These are phyloP conservation scores for Cyclospora cayetanensis DNA, from an alignment of 169 alveolate genomes.

Conservation along the genomic window DNA sequence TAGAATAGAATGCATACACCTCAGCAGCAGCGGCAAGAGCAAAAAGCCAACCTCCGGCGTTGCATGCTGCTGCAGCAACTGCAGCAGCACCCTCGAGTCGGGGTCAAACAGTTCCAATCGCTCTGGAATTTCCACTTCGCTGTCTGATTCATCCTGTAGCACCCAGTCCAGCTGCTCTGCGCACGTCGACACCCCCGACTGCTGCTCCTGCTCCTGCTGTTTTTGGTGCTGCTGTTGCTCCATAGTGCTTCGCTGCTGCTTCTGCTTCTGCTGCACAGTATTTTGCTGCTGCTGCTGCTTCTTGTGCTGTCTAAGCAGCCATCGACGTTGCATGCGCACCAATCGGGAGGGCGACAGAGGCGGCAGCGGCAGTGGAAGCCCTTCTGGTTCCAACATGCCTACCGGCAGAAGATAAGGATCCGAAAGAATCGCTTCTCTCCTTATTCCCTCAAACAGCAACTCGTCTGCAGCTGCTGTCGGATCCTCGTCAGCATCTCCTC, in stretches of 20 bases:
- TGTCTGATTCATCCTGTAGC: too few relatives aligned
- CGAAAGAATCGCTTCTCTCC: neutral
- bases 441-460: neutral
- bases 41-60: too few relatives aligned
- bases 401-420: neutral
- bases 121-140: too few relatives aligned
- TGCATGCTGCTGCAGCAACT: too few relatives aligned
- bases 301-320: neutral
- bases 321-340: neutral
- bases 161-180: too few relatives aligned
- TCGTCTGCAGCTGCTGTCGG: neutral
- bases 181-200: neutral
- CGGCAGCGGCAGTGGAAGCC: neutral
- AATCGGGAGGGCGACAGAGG: neutral
- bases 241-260: neutral
- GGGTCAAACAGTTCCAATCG: too few relatives aligned
- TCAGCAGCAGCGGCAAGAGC: too few relatives aligned
- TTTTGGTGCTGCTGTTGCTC: neutral
- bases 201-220: neutral
- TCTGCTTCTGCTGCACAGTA: neutral
- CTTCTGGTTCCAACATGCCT: neutral
- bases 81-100: too few relatives aligned
- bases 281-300: neutral
- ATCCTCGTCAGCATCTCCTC: neutral
- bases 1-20: too few relatives aligned